These are phyloP conservation scores for Vigna radiata DNA, from an alignment of 306 rosid genomes.

Conservation along the genomic window DNA sequence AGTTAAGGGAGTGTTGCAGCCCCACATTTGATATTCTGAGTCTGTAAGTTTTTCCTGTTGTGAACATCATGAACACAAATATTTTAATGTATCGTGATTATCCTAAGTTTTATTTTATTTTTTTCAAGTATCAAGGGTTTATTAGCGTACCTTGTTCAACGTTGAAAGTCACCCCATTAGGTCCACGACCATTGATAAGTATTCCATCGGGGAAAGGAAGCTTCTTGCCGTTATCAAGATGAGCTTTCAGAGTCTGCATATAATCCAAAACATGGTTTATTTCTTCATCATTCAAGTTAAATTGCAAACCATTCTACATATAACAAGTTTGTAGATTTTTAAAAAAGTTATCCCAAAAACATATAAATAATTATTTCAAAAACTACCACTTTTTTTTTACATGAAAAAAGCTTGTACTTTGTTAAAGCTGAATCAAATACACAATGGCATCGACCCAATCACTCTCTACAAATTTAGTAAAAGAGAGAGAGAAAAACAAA, in stretches of 20 bases:
- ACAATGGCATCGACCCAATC: too few relatives aligned
- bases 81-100: not conserved
- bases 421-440: too few relatives aligned
- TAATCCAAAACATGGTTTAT: conserved; percentile 21
- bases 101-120: too few relatives aligned
- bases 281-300: too few relatives aligned
- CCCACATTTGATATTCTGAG: conserved; percentile 96
- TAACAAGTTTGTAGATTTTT: too few relatives aligned
- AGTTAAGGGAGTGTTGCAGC: conserved; percentile 84
- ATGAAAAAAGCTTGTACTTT: too few relatives aligned
- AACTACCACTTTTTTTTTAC: too few relatives aligned
- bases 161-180: conserved; percentile 63
- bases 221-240: conserved; percentile 78
- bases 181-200: conserved; percentile 96
- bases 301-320: too few relatives aligned
- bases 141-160: conserved; percentile 81
- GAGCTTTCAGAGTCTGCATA: conserved; percentile 68
- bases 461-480: too few relatives aligned
- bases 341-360: too few relatives aligned
- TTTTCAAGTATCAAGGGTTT: not conserved
- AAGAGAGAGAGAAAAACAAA: too few relatives aligned
- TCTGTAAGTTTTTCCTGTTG: conserved; percentile 90
- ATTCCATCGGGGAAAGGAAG: conserved; percentile 87
- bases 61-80: not conserved
- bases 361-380: too few relatives aligned